Percentiles rank a stretch among this genome's conserved stretches.
phyloP scores from a whole-genome alignment of 2,329 filamentous ascomycete genomes.

The Ophiocordyceps sinensis region DNA sequence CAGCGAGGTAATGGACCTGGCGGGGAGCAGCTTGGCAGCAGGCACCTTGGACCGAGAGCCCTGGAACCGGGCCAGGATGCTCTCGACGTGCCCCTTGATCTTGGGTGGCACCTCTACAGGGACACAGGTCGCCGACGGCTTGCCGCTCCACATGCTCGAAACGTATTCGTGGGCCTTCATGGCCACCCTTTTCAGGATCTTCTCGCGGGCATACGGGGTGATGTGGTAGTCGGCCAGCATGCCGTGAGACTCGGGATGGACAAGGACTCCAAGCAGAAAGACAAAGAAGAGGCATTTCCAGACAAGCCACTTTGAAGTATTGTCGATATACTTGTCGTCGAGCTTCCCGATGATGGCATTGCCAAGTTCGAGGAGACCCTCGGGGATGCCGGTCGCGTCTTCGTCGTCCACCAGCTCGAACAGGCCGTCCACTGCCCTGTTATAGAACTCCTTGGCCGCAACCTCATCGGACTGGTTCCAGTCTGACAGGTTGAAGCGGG shows the following conservation, averaged over 20 bases:
- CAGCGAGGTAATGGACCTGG: conserved; percentile 56
- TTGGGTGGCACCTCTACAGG: conserved; percentile 37
- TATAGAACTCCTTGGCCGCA: conserved; percentile 78
- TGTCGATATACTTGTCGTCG: conserved; percentile 55
- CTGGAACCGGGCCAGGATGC: conserved; percentile 51
- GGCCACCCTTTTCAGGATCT: conserved; percentile 65
- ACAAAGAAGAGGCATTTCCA: conserved; percentile 86
- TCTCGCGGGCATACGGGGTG: conserved; percentile 77
- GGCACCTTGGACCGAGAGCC: conserved; percentile 32
- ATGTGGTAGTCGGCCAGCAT: conserved; percentile 85
- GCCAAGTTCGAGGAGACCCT: conserved; percentile 70
- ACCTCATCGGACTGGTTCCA: conserved; percentile 69
- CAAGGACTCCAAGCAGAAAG: conserved; percentile 70
- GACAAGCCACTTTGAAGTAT: conserved; percentile 70
- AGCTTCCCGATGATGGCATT: conserved; percentile 71
- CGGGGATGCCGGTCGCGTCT: conserved; percentile 71
- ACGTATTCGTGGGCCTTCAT: conserved; percentile 67
- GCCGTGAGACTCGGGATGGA: conserved; percentile 70
- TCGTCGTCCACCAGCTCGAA: conserved; percentile 80
- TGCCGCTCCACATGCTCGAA: conserved; percentile 60
- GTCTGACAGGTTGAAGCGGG: conserved; percentile 54
- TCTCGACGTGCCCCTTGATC: conserved; percentile 56
- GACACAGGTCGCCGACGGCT: conserved; percentile 39
- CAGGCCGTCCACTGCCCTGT: conserved; percentile 62
- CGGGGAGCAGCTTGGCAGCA: conserved; percentile 49